phyloP scores from a whole-genome alignment of 768 basidiomycete species.

The Agrocybe pediades region DNA sequence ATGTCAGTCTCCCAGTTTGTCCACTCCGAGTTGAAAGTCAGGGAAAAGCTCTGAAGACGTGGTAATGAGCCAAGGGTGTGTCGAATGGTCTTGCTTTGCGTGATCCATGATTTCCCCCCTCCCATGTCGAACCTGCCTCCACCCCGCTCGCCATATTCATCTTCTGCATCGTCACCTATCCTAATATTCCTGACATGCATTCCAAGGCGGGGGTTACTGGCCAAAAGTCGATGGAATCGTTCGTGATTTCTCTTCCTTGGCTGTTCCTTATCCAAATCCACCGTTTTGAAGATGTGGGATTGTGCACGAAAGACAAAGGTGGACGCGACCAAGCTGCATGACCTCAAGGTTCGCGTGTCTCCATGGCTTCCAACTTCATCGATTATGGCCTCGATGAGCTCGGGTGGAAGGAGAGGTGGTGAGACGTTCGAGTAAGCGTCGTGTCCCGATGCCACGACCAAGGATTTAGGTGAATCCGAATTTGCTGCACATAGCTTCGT shows the following conservation, averaged over 20 bases:
- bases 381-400: slow-evolving; percentile 22
- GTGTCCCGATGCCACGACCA: too few species aligned
- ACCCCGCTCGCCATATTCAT: slow-evolving; percentile 10
- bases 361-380: slow-evolving; percentile 17
- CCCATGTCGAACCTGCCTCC: not conserved
- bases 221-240: slow-evolving; percentile 19
- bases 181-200: slow-evolving; percentile 19
- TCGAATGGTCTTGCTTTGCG: slow-evolving; percentile 11
- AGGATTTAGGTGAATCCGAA: too few species aligned
- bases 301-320: slow-evolving; percentile 19
- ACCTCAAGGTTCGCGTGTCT: slow-evolving; percentile 14
- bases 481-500: too few species aligned
- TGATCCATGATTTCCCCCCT: not conserved
- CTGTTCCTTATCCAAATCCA: slow-evolving; percentile 15
- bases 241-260: slow-evolving; percentile 16
- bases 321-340: slow-evolving; percentile 18
- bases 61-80: slow-evolving; percentile 15
- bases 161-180: slow-evolving; percentile 22
- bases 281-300: slow-evolving; percentile 17
- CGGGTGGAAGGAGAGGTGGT: slow-evolving; percentile 17
- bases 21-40: slow-evolving; percentile 22
- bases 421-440: too few species aligned
- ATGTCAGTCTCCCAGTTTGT: slow-evolving; percentile 15
- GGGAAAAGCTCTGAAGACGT: slow-evolving; percentile 16
- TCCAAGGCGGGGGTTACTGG: slow-evolving; percentile 17